Conservation (phyloP, 768 basidiomycete genomes). For the Tremella mesenterica region DNA sequence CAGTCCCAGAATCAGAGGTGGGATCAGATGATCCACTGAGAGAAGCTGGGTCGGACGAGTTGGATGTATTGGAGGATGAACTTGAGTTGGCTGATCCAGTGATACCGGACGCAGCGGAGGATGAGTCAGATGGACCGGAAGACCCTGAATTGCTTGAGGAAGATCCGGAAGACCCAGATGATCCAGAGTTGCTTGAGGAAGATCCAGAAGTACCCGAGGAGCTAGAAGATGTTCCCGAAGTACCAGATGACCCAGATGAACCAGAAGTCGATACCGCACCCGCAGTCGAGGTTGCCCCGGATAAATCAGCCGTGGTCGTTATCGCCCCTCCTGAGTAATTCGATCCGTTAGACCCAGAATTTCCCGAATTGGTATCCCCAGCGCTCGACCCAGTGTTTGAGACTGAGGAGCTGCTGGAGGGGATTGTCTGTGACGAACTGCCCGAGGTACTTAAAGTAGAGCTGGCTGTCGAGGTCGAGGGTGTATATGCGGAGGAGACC, state of each 20-base stretch:
- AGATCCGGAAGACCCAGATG: conserved; percentile 4
- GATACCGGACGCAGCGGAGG: not conserved
- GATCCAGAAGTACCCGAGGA: conserved; percentile 7
- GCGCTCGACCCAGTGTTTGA: not conserved
- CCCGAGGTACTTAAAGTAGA: no score
- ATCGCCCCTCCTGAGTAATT: not conserved
- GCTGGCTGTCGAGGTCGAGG: not conserved
- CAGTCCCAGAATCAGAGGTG: not conserved
- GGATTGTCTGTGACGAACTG: no score
- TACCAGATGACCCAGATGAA: conserved; percentile 2
- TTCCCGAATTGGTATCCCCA: not conserved
- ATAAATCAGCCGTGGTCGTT: not conserved
- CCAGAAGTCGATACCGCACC: conserved; percentile 4
- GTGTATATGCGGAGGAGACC: not conserved
- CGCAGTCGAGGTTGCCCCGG: conserved; percentile 1
- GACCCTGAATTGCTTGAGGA: not conserved
- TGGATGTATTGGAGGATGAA: conserved; percentile 1
- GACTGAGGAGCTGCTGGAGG: no score
- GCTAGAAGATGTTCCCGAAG: conserved; percentile 4
- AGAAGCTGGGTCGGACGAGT: conserved; percentile 5
- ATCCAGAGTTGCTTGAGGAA: not conserved
- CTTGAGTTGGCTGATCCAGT: conserved; percentile 4
- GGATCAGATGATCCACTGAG: not conserved
- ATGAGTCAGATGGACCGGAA: not conserved
- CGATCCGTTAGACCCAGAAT: conserved; percentile 11